Evolutionary conservation across 1,284 basidiomycete genomes (phyloP).

Genomic region (Chiua sp.): DNA sequence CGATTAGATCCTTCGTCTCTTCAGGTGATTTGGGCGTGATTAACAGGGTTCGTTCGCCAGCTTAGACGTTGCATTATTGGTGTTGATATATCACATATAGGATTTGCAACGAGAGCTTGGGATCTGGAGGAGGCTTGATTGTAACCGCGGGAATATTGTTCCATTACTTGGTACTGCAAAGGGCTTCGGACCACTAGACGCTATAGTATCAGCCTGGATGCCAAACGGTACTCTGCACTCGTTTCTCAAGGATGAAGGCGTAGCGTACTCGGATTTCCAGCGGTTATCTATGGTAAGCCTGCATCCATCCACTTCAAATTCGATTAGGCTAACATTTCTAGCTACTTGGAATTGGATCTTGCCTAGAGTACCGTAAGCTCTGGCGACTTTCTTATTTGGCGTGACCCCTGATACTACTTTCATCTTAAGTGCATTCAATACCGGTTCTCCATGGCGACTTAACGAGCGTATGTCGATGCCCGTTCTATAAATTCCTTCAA

Average conservation of each 20-base stretch:
- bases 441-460: neutral
- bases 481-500: neutral
- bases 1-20: neutral
- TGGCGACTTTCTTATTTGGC: too few species aligned
- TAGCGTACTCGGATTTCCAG: neutral
- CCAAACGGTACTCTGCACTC: neutral
- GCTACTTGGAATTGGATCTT: neutral
- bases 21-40: neutral
- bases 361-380: neutral
- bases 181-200: neutral
- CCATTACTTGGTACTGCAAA: neutral
- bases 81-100: neutral
- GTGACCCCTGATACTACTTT: neutral
- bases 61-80: neutral
- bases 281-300: neutral
- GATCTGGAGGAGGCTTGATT: neutral
- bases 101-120: neutral
- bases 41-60: neutral
- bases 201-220: constrained; percentile 5
- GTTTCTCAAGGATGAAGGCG: neutral
- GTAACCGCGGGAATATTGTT: neutral
- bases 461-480: neutral
- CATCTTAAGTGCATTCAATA: neutral
- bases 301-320: neutral
- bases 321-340: neutral